phyloP scores from a whole-genome alignment of 2,329 filamentous ascomycete genomes.

The Aureobasidium pullulans region DNA sequence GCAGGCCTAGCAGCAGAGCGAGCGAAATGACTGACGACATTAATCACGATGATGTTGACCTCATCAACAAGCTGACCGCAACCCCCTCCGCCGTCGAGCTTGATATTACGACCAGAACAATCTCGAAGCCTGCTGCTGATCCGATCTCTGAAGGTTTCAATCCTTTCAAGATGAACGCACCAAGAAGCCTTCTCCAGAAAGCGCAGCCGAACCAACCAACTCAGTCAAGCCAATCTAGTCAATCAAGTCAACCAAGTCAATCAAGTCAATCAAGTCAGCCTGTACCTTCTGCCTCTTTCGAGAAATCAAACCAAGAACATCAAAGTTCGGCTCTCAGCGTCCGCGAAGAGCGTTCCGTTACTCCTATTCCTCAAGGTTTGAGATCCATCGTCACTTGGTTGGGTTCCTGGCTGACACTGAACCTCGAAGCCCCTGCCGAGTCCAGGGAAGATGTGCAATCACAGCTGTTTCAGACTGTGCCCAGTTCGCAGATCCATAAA shows the following conservation, averaged over 20 bases:
- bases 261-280: not conserved
- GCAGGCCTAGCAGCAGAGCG: not conserved
- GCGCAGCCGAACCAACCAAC: too few relatives aligned
- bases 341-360: not conserved
- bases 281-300: not conserved
- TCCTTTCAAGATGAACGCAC: not conserved
- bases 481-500: not conserved
- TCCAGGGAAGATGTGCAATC: not conserved
- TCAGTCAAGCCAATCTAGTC: not conserved
- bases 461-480: not conserved
- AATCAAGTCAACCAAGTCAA: not conserved
- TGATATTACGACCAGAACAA: not conserved
- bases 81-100: not conserved
- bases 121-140: not conserved
- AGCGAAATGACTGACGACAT: not conserved
- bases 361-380: not conserved
- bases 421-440: not conserved
- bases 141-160: not conserved
- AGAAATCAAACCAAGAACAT: conserved; percentile 1
- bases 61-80: not conserved
- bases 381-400: not conserved
- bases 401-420: conserved; percentile 3
- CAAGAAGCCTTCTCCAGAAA: too few relatives aligned
- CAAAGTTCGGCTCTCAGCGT: not conserved
- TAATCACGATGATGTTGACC: not conserved